Evolutionary conservation across 441 rosid genomes (phyloP), one percentile per base, ranked within the genome.

Genomic region (Metrosideros polymorpha): DNA sequence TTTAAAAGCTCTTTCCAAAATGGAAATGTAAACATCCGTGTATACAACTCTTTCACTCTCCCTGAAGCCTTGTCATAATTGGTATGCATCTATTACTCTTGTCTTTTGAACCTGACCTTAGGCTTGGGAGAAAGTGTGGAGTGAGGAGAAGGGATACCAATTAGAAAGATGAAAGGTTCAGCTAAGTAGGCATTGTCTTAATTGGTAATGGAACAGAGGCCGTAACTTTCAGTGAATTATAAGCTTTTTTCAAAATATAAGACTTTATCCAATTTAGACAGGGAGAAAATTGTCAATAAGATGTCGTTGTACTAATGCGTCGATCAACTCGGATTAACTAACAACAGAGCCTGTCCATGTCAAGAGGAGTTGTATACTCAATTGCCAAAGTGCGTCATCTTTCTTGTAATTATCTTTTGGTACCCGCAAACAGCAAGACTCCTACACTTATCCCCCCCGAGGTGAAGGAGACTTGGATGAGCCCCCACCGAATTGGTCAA

Each of bases 361-460:
- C 88, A 76, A 24, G 76, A 32, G 24, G 91, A 89, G 91, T 91
- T 82, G 15, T 89, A 59, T 77, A 86, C 91, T 90, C 91, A 86
- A 90, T 86, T 85, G 86, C 89, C 84, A 86, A 61, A 39, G 79
- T 32, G 66, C 87, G 84, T 86, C 92, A 88, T 83, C 35, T 42
- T 86, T 22, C 42, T 57, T 84, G 79, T 39, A 71, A 12, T 71
- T 22, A 39, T 71, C 49, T 71, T 71, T 39, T 39, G 79, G 47
- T 6, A 66, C 10, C 29, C 13, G 24, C 53, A 35, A 45, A 84
- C 43, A 47, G 83, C 63, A 84, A 71, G 79, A 30, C 76, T 50
- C 30, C 51, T 83, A 86, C 14, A 27, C 79, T 71, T 71, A 71
- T 22, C n/a, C n/a, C 27, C 35, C 47, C 47, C 17, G 24, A 0